Percentiles rank a stretch among this genome's conserved stretches.
phyloP scores from a whole-genome alignment of 805 yeast genomes.

The Candida montana region DNA sequence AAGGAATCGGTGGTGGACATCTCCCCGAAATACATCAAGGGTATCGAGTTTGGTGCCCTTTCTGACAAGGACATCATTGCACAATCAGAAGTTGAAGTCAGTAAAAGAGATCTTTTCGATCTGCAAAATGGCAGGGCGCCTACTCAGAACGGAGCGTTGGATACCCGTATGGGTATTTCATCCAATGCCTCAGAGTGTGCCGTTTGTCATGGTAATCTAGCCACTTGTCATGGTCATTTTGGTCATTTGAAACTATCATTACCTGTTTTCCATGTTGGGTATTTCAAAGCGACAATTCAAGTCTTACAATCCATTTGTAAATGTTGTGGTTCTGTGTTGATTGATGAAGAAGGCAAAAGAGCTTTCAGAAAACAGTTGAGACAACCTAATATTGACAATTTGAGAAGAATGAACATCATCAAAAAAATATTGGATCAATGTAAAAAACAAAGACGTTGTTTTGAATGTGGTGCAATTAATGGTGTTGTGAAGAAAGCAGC shows the following conservation, averaged over 20 bases:
- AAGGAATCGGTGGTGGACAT: conserved; percentile 52
- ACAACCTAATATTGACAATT: conserved; percentile 82
- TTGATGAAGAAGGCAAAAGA: conserved; percentile 68
- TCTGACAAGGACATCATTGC: conserved; percentile 87
- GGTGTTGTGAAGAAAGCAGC: conserved; percentile 98
- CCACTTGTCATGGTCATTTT: conserved; percentile 97
- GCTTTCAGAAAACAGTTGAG: conserved; percentile 72
- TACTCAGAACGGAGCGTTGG: conserved; percentile 81
- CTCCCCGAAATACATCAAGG: conserved; percentile 86
- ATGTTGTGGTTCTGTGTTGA: conserved; percentile 70
- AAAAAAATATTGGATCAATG: conserved; percentile 86
- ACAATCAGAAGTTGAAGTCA: conserved; percentile 90
- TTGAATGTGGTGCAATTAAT: conserved; percentile 79
- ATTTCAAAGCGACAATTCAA: conserved; percentile 84
- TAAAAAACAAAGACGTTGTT: conserved; percentile 89
- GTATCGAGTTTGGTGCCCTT: conserved; percentile 89
- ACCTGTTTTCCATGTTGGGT: conserved; percentile 97
- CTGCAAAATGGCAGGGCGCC: conserved; percentile 86
- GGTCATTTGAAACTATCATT: conserved; percentile 91
- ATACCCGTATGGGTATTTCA: conserved; percentile 90
- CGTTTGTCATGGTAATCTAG: conserved; percentile 88
- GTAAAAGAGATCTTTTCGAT: conserved; percentile 87
- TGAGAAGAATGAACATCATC: conserved; percentile 84
- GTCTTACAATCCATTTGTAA: conserved; percentile 91
- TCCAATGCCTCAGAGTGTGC: conserved; percentile 79